These are phyloP conservation scores for Beauveria pseudobassiana DNA, from an alignment of 2,329 filamentous ascomycete genomes.

Conservation along the genomic window DNA sequence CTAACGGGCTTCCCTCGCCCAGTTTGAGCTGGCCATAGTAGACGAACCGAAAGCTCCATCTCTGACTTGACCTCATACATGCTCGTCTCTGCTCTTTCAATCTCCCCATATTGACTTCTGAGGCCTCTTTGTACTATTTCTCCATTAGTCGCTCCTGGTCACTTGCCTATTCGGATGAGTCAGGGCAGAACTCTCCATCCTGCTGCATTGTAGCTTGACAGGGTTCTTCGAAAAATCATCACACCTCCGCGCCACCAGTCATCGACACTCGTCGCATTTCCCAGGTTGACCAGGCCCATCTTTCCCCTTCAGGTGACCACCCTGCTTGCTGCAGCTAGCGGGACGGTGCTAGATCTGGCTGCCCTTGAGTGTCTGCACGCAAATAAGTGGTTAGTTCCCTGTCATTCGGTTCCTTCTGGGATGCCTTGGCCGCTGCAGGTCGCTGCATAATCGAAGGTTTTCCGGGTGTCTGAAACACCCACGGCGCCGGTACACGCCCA, in stretches of 20 bases:
- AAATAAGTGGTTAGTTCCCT: not conserved
- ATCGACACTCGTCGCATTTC: not conserved
- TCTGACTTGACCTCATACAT: not conserved
- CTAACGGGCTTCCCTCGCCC: not conserved
- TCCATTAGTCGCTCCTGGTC: not conserved
- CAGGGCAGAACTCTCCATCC: not conserved
- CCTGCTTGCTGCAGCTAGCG: not conserved
- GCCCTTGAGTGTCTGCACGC: not conserved
- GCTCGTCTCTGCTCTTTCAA: not conserved
- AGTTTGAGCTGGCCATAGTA: not conserved
- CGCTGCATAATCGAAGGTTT: not conserved
- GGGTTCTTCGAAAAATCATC: not conserved
- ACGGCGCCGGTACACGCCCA: not conserved
- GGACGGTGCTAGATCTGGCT: not conserved
- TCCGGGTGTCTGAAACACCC: not conserved
- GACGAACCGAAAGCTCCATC: not conserved
- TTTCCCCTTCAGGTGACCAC: constrained; percentile 2
- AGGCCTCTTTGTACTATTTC: not conserved
- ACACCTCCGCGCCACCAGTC: not conserved
- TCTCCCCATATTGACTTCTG: not conserved
- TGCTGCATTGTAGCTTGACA: constrained; percentile 5
- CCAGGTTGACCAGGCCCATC: constrained; percentile 3
- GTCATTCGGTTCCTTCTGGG: not conserved
- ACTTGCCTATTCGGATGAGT: not conserved
- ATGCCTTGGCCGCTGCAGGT: not conserved